A percentile compares a stretch with the other conserved stretches of the same genome.
phyloP scores from a whole-genome alignment of 2,329 filamentous ascomycete genomes.

The Monilinia fructigena region DNA sequence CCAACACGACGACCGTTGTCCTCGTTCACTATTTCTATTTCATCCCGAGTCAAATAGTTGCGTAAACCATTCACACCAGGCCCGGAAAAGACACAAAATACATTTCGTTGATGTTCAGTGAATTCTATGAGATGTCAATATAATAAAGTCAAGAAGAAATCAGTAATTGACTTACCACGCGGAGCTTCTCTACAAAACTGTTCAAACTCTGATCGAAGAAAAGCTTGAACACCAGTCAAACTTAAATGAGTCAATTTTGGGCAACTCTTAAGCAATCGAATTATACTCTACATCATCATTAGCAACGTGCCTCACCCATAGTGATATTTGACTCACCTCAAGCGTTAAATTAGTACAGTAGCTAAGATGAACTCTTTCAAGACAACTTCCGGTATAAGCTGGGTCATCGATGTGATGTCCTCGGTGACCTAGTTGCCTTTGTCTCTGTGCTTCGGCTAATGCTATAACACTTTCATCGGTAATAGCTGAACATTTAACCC shows the following conservation, averaged over 20 bases:
- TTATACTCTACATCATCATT: conserved; percentile 68
- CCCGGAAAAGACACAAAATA: conserved; percentile 97
- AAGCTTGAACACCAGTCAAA: conserved; percentile 89
- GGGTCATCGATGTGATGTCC: conserved; percentile 12
- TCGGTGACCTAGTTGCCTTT: conserved; percentile 7
- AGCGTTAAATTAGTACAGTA: conserved; percentile 87
- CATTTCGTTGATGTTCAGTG: conserved; percentile 88
- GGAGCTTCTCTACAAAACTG: conserved; percentile 85
- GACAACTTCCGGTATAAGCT: conserved; percentile 38
- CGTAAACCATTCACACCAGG: conserved; percentile 76
- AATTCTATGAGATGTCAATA: conserved; percentile 62
- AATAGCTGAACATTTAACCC: conserved; percentile 89
- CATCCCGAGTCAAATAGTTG: conserved; percentile 78
- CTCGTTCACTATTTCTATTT: conserved; percentile 88
- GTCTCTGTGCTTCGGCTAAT: conserved; percentile 56
- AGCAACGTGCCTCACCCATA: conserved; percentile 30
- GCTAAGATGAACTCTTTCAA: conserved; percentile 93
- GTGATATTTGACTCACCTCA: conserved; percentile 54
- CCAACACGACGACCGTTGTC: conserved; percentile 23
- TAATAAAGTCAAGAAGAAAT: not conserved
- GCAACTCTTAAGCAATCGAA: conserved; percentile 84
- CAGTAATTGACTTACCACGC: conserved; percentile 50
- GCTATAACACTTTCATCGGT: conserved; percentile 87
- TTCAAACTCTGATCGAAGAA: conserved; percentile 80
- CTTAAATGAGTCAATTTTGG: conserved; percentile 90